Evolutionary conservation across 805 yeast species (phyloP), one percentile per base, ranked within the genome.

Genomic region (Lipomyces spencermartinsiae): DNA sequence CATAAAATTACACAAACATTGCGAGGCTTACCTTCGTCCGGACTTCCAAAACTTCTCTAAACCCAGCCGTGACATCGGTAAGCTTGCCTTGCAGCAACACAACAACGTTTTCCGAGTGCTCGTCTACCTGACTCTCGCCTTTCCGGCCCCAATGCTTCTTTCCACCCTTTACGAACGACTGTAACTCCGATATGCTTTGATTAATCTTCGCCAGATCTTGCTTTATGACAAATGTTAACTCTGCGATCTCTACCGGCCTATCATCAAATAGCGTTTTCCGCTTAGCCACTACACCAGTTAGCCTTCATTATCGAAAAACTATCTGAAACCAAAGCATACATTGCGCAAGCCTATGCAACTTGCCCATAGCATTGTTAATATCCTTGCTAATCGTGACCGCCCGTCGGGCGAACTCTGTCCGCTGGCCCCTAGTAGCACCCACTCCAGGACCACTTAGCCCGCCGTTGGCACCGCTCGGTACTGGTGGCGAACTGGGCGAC

Each of bases 191-290:
- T 71, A 91, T 83, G 69, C 84, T 84, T 74, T 89, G 87, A 75
- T 91, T 97, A 71, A 95, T 87, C 72, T 87, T 87, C 76, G 93
- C 88, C 61, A 95, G 88, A 75, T 91, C 97, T 78, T 95, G 98
- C 74, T 86, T 86, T 71, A 86, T 85, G 55, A 93, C 89, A 73
- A 89, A 91, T 0, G 99, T 93, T 71, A 95, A 82, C 78, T 95
- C 97, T 25, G 93, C 91, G 71, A 95, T 92, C 76, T 95, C 98
- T 16, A 92, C 89, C 0, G 98, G 98, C 73, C 90, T 89, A 79
- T 95, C 99, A 76, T 93, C 97, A 73, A 95, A 92, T 76, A 94
- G 80, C 22, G 97, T 97, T 77, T 93, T 93, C 73, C 93, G 83
- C 78, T 90, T 92, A 2, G 99, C 98, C 71, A 95, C 76, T 49